Base-by-base conservation (phyloP, 805 yeast genomes). In the Wickerhamomyces rabaulensis region DNA sequence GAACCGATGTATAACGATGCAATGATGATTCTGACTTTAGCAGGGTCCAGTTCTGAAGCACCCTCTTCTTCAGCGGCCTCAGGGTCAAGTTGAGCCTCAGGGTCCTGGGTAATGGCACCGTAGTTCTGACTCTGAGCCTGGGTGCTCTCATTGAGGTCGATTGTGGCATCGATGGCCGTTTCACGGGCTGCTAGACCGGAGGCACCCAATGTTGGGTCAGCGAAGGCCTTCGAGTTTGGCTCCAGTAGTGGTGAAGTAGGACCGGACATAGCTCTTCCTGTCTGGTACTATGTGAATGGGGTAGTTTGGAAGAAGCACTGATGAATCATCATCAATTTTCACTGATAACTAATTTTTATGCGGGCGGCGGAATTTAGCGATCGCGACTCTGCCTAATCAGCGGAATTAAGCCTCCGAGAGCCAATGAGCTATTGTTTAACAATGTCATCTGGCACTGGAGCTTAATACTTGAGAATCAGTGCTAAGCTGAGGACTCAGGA, bases 1-100 rank as follows among this genome's bases (percentile, higher is more conserved):
- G 76, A 65, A n/a, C 73, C 66, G 13, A 69, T 54, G 44, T 67
- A 71, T 16, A 71, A 44, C n/a, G 71, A 64, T 2, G 64, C 55
- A 22, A 73, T 56, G 22, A 71, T 65, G 13, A 66, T 40, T 4
- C 29, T 39, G 2, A 42, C 13, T 19, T 48, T 42, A 3, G 40
- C n/a, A 13, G 40, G 29, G 2, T 33, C 7, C 9, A 36, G 23
- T 19, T 19, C 27, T 15, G 19, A 15, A 21, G 23, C n/a, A 2
- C 39, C 10, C 31, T 45, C 27, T 2, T 43, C 15, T 3, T 35
- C 15, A 6, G 31, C 36, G 5, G 38, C 26, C 17, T 40, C 41
- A 12, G 16, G 25, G 7, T 6, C 6, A 8, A 26, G 6, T 25
- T 40, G 42, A 16, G 31, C 25, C n/a, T 45, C 48, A 10, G 31